These are phyloP conservation scores for Coffea canephora DNA, from an alignment of 257 asterid genomes.

Conservation along the genomic window DNA sequence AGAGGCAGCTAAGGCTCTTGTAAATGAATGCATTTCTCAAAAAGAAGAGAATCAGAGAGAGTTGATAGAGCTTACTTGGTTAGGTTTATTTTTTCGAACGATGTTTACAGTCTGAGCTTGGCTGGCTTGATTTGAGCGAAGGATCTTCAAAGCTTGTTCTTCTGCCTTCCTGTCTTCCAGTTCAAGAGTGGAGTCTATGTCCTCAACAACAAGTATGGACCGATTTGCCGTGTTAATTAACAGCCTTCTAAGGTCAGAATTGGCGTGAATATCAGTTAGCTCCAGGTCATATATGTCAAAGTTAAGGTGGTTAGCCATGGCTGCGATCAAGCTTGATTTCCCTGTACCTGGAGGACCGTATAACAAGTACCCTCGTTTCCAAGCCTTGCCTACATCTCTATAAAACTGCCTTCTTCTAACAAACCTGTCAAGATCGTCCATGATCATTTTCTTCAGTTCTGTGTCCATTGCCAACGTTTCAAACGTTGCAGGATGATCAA, in stretches of 20 bases:
- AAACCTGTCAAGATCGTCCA: constrained; percentile 46
- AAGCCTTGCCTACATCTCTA: constrained; percentile 48
- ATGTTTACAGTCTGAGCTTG: constrained; percentile 40
- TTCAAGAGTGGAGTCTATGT: constrained; percentile 43
- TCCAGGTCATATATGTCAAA: constrained; percentile 57
- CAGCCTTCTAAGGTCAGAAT: constrained; percentile 41
- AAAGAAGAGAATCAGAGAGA: neutral
- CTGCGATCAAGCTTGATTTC: constrained; percentile 52
- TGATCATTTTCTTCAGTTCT: constrained; percentile 38
- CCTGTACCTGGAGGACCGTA: constrained; percentile 59
- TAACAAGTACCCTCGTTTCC: constrained; percentile 56
- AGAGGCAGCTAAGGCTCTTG: too few relatives aligned
- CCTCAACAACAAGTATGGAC: constrained; percentile 28
- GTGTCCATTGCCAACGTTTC: constrained; percentile 45
- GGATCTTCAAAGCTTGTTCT: constrained; percentile 33
- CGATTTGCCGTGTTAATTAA: constrained; percentile 28
- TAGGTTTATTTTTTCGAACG: constrained; percentile 25
- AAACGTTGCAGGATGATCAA: constrained; percentile 52
- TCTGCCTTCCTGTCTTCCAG: constrained; percentile 35
- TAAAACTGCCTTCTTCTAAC: constrained; percentile 40
- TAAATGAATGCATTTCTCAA: too few relatives aligned
- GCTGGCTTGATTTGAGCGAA: constrained; percentile 23
- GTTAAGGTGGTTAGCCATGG: constrained; percentile 52
- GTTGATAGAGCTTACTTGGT: constrained; percentile 21
- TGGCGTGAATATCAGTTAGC: constrained; percentile 29